phyloP scores from a whole-genome alignment of 495 filamentous ascomycete species.

The Hyaloscypha finlandica region DNA sequence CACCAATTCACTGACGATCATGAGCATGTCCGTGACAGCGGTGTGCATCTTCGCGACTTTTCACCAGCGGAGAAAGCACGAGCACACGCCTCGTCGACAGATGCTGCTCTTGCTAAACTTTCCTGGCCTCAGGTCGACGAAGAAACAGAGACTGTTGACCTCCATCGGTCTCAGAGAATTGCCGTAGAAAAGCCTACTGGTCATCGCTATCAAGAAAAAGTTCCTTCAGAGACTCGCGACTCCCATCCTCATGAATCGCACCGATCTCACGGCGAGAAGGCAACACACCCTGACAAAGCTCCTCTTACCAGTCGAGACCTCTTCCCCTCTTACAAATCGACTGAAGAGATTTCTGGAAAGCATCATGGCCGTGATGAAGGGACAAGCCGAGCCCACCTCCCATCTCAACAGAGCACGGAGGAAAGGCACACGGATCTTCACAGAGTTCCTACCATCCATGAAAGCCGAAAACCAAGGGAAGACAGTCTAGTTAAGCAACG shows the following conservation, averaged over 20 bases:
- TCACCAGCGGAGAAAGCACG: conserved; percentile 22
- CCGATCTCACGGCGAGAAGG: neutral
- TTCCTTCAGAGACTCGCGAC: conserved; percentile 7
- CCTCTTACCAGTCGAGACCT: conserved; percentile 1
- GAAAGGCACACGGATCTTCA: conserved; percentile 23
- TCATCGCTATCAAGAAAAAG: conserved; percentile 14
- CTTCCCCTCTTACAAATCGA: neutral
- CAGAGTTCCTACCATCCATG: conserved; percentile 15
- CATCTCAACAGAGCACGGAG: conserved; percentile 20
- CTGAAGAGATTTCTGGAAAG: neutral
- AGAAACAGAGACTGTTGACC: conserved; percentile 37
- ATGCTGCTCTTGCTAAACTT: conserved; percentile 52
- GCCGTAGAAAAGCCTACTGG: neutral
- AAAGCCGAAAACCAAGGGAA: conserved; percentile 5
- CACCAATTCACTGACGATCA: conserved; percentile 34
- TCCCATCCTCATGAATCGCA: neutral
- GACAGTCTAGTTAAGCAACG: conserved; percentile 27
- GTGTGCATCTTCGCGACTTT: conserved; percentile 47
- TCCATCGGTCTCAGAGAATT: conserved; percentile 28
- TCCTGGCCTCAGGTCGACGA: conserved; percentile 55
- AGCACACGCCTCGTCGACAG: conserved; percentile 41
- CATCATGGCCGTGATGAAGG: neutral
- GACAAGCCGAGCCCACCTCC: conserved; percentile 10
- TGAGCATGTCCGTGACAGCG: conserved; percentile 49
- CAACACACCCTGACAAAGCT: neutral